phyloP scores from a whole-genome alignment of 257 asterid species.

The Fraxinus excelsior region DNA sequence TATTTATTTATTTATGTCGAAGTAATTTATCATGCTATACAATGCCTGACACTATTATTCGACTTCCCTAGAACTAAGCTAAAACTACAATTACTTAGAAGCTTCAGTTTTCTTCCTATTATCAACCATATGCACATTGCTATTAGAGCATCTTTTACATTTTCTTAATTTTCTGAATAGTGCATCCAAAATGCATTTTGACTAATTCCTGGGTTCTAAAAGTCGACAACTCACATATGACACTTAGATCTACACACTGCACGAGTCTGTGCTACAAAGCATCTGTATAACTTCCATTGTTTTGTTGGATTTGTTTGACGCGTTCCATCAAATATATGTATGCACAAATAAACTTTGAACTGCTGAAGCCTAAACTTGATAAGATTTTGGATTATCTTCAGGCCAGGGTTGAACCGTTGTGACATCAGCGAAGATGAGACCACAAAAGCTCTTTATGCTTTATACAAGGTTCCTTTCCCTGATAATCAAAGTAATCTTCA shows the following conservation, averaged over 20 bases:
- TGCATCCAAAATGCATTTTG: background rate
- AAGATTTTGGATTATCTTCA: constrained; percentile 36
- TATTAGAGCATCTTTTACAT: background rate
- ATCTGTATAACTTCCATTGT: background rate
- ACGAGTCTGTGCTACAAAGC: background rate
- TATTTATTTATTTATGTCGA: background rate
- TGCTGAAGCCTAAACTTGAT: constrained; percentile 21
- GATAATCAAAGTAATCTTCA: constrained; percentile 46
- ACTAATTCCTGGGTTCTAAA: background rate
- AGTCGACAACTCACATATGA: background rate
- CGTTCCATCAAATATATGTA: background rate
- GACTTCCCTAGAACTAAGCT: background rate
- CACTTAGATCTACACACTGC: background rate
- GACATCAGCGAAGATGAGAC: constrained; percentile 74
- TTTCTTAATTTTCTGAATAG: background rate
- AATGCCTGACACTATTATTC: background rate
- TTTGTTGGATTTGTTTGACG: background rate
- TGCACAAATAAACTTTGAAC: constrained; percentile 3
- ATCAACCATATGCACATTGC: background rate
- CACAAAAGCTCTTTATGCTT: constrained; percentile 59
- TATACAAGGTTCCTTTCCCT: constrained; percentile 45
- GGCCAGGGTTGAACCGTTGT: constrained; percentile 91
- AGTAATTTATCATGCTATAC: background rate
- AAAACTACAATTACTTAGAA: background rate
- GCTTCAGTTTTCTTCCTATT: background rate